Evolutionary conservation across 202 grass and related monocot genomes (phyloP), one percentile per base, ranked within the genome.

Genomic region (Digitaria exilis): DNA sequence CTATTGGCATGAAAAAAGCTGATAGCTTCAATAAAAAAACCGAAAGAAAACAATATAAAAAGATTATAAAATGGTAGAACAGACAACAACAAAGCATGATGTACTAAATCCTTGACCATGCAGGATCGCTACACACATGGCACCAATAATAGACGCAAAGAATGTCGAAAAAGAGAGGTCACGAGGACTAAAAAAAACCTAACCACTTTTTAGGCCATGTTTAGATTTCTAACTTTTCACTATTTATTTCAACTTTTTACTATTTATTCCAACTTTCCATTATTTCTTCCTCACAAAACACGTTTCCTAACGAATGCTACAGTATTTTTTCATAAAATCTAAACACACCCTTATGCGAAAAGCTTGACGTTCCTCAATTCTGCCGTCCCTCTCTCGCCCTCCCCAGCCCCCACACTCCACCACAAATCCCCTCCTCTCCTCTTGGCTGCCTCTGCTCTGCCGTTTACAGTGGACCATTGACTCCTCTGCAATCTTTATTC

Each of bases 91-190:
- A 75, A 73, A 66, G 24, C 2, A 65, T 22, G 8, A 42, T 57
- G 25, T 61, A 29, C 22, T 63, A 2, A 51, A 74, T 5, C 25
- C 6, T 30, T 32, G 45, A 39, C 1, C 32, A 37, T 26, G 50
- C 15, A 74, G 30, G 54, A 84, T 69, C 73, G 24, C 57, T 60
- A 60, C 24, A n/a, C 15, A 6, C 26, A 51, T n/a, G n/a, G 75
- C 80, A 29, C 41, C 80, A 90, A 87, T 80, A 87, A 90, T 90
- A 30, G 31, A 46, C 21, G 31, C 25, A 86, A 82, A 86, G 34
- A 78, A 86, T 35, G 78, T 51, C 39, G 26, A 60, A 49, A 82
- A 86, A 67, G 71, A 86, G 24, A 57, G 49, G 83, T 14, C 79
- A 82, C 45, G 66, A 29, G 29, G 6, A 26, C 37, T 44, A 56